Evolutionary conservation across 75 land plant genomes (phyloP).

Genomic region (Cryptomeria japonica): DNA sequence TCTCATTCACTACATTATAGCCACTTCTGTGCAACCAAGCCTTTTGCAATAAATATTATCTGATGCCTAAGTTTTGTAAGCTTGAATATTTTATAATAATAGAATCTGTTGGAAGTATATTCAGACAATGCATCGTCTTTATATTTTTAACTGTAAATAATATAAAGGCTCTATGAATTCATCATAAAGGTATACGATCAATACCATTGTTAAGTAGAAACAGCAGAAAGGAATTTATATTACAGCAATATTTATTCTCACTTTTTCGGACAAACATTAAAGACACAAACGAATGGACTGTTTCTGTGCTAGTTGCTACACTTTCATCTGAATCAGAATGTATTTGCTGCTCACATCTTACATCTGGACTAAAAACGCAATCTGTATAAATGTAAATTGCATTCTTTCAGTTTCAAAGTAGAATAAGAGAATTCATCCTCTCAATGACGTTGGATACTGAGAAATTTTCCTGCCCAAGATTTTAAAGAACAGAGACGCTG

Average conservation of each 20-base stretch:
- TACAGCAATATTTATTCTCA: not conserved
- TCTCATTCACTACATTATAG: not conserved
- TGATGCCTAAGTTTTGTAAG: not conserved
- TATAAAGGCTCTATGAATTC: not conserved
- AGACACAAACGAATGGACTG: not conserved
- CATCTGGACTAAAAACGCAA: not conserved
- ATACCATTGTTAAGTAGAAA: not conserved
- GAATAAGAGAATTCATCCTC: not conserved
- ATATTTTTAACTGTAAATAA: not conserved
- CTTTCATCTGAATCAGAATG: not conserved
- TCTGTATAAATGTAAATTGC: not conserved
- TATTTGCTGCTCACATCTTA: not conserved
- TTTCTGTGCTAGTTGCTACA: not conserved
- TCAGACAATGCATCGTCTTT: not conserved
- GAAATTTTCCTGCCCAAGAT: not conserved
- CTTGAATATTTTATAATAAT: not conserved
- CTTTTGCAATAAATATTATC: not conserved
- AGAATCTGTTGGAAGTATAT: not conserved
- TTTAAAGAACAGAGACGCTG: not conserved
- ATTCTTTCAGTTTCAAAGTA: not conserved
- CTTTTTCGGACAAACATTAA: not conserved
- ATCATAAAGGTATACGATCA: not conserved
- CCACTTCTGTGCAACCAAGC: not conserved
- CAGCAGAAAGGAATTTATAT: not conserved
- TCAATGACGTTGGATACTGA: not conserved